Evolutionary conservation across 2,329 filamentous ascomycete species (phyloP), one percentile per base, ranked within the genome.

Genomic region (Phialemoniopsis sp.): DNA sequence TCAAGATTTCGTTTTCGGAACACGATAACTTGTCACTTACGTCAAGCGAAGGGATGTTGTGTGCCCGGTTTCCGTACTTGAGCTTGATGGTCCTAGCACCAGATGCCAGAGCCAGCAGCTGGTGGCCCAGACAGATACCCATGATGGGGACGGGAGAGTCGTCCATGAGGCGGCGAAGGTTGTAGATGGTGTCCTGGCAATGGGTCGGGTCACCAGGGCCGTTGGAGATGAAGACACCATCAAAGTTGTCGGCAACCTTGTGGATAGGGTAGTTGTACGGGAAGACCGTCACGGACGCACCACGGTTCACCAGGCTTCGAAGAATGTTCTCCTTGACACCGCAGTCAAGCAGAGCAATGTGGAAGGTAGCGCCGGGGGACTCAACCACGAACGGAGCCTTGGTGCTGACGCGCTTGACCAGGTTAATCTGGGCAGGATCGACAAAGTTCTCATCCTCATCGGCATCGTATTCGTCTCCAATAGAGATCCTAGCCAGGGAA

Each of bases 311-410:
- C 44, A 98, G 76, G 63, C 87, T 94, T 58, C 93, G 89, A 44
- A 98, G 82, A 56, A 98, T 98, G 73, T 98, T 98, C 79, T 98
- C 93, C 80, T 98, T 98, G 52, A 97, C 93, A 73, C 93, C 93
- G 58, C 93, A 98, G 69, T 98, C 93, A 60, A 98, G 85, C 52
- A 98, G 78, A 43, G 91, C 93, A 52, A 98, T 81, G 69, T 98
- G 93, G 62, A 88, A 84, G 56, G 85, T 81, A 47, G 91, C 89
- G 50, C 85, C 79, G 26, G 82, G 79, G 37, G 90, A 89, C 62
- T 87, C 85, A 49, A 97, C 86, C 56, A 97, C 89, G 73, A 97
- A 98, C 32, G 93, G 93, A 48, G 90, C 87, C 74, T 98, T 98
- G 66, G 93, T 98, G 74, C 87, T 95, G 52, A 98, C 93, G 56